Evolutionary conservation across 106 monocot species (phyloP), one percentile per base, ranked within the genome.

Genomic region (Acorus calamus): DNA sequence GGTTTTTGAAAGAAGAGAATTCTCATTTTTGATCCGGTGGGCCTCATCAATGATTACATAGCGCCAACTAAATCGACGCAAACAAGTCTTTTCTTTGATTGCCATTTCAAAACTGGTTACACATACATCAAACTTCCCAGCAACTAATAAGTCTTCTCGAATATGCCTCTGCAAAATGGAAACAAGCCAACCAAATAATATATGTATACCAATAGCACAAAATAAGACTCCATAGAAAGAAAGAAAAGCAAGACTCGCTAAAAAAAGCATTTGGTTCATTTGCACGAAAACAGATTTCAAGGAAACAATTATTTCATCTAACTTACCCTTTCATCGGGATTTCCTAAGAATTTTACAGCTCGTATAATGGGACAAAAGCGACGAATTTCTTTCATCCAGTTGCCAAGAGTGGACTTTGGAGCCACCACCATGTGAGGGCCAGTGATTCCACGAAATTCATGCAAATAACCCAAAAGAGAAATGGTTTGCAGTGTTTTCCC

Each of bases 401-500:
- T 94, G 14, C 89, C 89, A 77, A 94, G 86, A 55, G 89, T 89
- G 56, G 93, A 89, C 52, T 94, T 94, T 52, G 93, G 93, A 11
- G 93, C 89, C 54, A 94, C 89, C n/a, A 94, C 89, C 89, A 94
- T 79, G 58, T 94, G 93, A 10, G 93, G 93, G 6, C 93, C 93
- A 62, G 72, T 80, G 71, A 94, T 86, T 44, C 93, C 93, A 78
- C 83, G 80, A 53, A 84, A 81, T 62, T 94, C 93, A 52, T 89
- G 72, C 65, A 94, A 59, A 74, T 94, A 94, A 41, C 86, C 93
- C 43, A 94, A 65, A 28, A 94, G 69, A 44, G 93, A 89, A 56
- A 94, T 94, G 12, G 86, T 86, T 74, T 94, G 93, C 74, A 94
- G 77, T 61, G 93, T 94, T 77, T 94, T 94, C 14, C 93, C 93